Percentiles rank a stretch among this genome's conserved stretches.
Conservation (phyloP, 495 filamentous ascomycete species). For the Saxophila tyrrhenica region DNA sequence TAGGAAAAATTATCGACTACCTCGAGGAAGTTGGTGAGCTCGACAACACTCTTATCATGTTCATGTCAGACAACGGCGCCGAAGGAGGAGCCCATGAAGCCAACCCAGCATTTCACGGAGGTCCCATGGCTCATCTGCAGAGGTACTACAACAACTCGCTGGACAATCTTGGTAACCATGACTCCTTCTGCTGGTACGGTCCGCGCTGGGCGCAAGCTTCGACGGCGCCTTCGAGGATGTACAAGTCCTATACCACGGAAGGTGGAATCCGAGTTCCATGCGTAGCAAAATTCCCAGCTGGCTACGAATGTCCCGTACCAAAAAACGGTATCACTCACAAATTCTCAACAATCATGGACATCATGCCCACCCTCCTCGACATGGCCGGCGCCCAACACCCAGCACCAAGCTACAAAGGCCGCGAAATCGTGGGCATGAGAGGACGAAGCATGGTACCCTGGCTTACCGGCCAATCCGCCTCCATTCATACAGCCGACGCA, state of each 20-base stretch:
- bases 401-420: constrained; percentile 2
- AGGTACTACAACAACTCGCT: constrained; percentile 39
- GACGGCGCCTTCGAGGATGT: constrained; percentile 45
- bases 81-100: constrained; percentile 1
- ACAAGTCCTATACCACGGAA: constrained; percentile 41
- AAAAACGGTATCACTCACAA: constrained; percentile 1
- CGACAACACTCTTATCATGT: constrained; percentile 49
- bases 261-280: constrained; percentile 51
- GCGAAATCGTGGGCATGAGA: constrained; percentile 7
- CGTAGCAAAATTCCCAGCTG: neutral
- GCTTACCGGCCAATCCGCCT: neutral
- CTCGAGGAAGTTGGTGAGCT: constrained; percentile 41
- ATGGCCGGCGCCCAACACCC: constrained; percentile 12
- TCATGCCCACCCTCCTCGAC: constrained; percentile 16
- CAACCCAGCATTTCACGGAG: neutral
- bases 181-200: constrained; percentile 52
- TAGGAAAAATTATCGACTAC: constrained; percentile 44
- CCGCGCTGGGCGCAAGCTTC: constrained; percentile 48
- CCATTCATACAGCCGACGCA: neutral
- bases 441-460: constrained; percentile 10
- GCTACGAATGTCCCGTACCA: neutral
- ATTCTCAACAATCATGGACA: constrained; percentile 21
- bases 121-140: neutral
- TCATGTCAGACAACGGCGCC: constrained; percentile 49
- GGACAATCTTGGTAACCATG: constrained; percentile 45